phyloP scores from a whole-genome alignment of 2,329 filamentous ascomycete species.

The Alternaria brassicae region DNA sequence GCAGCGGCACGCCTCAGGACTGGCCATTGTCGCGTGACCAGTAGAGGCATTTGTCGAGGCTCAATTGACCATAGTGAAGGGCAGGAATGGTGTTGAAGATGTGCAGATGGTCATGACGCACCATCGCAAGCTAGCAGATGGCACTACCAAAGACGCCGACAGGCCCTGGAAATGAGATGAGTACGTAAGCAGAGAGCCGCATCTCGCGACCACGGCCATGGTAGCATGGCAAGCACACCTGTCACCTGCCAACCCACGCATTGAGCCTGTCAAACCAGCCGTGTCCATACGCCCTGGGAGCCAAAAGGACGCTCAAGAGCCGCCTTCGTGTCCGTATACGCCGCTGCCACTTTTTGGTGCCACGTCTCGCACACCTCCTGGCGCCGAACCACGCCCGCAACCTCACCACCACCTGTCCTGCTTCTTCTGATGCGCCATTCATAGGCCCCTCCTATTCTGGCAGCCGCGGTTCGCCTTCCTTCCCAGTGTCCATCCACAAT shows the following conservation, averaged over 20 bases:
- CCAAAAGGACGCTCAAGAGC: slow-evolving; percentile 2
- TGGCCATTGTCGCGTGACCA: slow-evolving; percentile 39
- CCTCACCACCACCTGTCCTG: slow-evolving; percentile 20
- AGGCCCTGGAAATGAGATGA: not conserved
- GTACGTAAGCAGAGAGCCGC: slow-evolving; percentile 19
- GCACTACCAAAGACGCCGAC: not conserved
- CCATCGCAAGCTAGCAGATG: slow-evolving; percentile 21
- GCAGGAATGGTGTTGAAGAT: slow-evolving; percentile 7
- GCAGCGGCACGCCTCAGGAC: slow-evolving; percentile 26
- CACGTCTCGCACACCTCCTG: slow-evolving; percentile 42
- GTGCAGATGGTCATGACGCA: slow-evolving; percentile 11
- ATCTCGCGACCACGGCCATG: slow-evolving; percentile 19
- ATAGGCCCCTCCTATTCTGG: slow-evolving; percentile 38
- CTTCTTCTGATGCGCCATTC: slow-evolving; percentile 43
- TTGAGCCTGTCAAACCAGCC: slow-evolving; percentile 13
- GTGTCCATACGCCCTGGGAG: slow-evolving; percentile 3
- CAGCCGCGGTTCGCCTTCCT: slow-evolving; percentile 41
- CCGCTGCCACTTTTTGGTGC: slow-evolving; percentile 28
- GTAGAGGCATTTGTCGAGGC: slow-evolving; percentile 38
- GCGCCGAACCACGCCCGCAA: slow-evolving; percentile 28
- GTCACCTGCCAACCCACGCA: slow-evolving; percentile 24
- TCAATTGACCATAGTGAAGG: slow-evolving; percentile 34
- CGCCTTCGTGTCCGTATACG: slow-evolving; percentile 8
- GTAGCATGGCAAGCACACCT: slow-evolving; percentile 21
- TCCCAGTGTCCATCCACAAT: slow-evolving; percentile 48